These are phyloP conservation scores for Flaveria robusta DNA, from an alignment of 129 eudicot genomes.

Conservation along the genomic window DNA sequence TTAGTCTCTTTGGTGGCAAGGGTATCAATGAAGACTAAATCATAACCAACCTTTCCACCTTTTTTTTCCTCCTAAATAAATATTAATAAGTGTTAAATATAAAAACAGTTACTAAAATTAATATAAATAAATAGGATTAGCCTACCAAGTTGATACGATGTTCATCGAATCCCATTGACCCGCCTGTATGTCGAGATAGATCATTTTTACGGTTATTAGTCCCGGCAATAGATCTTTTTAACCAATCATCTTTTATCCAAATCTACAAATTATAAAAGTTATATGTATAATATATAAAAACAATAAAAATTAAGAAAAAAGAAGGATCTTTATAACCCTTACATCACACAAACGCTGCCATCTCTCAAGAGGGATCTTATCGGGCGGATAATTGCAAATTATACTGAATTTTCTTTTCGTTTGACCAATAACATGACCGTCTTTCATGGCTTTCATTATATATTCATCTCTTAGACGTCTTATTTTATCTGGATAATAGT, in stretches of 20 bases:
- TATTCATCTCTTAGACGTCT: not conserved
- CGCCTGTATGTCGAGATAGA: not conserved
- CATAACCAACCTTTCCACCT: not conserved
- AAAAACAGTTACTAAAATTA: no score
- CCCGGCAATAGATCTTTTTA: not conserved
- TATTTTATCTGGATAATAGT: no score
- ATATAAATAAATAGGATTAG: no score
- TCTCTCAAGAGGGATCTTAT: not conserved
- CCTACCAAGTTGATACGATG: not conserved
- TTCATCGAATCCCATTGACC: not conserved
- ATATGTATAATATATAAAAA: not conserved
- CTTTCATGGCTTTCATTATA: not conserved
- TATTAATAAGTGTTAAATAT: no score
- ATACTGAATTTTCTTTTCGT: no score
- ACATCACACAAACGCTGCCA: not conserved
- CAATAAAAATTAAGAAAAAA: no score
- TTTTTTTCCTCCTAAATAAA: not conserved
- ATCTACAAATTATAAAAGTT: no score
- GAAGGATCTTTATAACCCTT: not conserved
- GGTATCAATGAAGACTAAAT: not conserved
- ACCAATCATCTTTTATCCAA: not conserved
- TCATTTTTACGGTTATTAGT: no score
- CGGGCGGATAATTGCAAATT: not conserved
- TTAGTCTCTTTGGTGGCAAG: not conserved
- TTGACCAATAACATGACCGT: not conserved